phyloP scores from a whole-genome alignment of 1,284 basidiomycete genomes.

The Pseudozyma pruni region DNA sequence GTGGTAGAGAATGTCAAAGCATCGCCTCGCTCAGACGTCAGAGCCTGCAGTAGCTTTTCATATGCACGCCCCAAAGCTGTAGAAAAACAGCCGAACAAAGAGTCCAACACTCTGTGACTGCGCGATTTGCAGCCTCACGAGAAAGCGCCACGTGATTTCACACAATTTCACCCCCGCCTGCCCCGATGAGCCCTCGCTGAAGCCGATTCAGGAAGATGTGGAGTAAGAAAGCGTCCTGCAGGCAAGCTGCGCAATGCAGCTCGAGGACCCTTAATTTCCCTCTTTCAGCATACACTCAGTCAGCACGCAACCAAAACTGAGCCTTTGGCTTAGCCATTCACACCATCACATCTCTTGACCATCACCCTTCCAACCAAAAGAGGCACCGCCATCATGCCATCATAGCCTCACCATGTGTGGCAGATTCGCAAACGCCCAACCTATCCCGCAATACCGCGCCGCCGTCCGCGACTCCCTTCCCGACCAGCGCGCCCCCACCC shows the following conservation, averaged over 20 bases:
- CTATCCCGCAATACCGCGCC: conserved; percentile 36
- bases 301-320: not conserved
- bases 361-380: not conserved
- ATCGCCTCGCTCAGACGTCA: not conserved
- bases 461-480: conserved; percentile 41
- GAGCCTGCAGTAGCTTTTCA: too few species aligned
- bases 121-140: conserved; percentile 21
- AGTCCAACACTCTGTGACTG: conserved; percentile 30
- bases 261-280: not conserved
- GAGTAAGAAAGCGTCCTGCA: not conserved
- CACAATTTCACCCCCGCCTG: not conserved
- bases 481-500: conserved; percentile 5
- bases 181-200: too few species aligned
- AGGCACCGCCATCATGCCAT: not conserved
- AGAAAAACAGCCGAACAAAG: conserved; percentile 32
- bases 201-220: conserved; percentile 5
- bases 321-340: not conserved
- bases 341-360: not conserved
- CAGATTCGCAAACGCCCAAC: conserved; percentile 54
- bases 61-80: conserved; percentile 2
- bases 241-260: too few species aligned
- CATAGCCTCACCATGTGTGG: conserved; percentile 53
- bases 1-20: not conserved
- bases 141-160: conserved; percentile 19
- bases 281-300: not conserved